Base-by-base conservation (phyloP, 768 basidiomycete genomes). In the Tulasnella sp. region DNA sequence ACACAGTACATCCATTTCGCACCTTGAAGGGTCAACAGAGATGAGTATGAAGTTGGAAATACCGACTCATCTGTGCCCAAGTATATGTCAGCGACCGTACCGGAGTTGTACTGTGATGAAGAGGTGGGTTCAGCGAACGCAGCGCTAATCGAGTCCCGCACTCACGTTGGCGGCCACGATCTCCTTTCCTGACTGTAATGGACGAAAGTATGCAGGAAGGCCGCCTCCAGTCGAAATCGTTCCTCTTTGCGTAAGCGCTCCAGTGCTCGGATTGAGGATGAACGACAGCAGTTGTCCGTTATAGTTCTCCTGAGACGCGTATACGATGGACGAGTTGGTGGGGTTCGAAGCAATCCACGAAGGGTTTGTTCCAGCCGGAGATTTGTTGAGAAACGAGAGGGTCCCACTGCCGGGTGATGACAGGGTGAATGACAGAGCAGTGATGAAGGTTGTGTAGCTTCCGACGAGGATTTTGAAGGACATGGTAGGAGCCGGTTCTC, bases 161-260 rank as follows among this genome's bases (percentile, higher is more conserved):
- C 56, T 56, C 30, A 59, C 56, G 51, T 59, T 59, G 52, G 49
- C 7, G 26, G 56, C 56, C 9, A 29, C 24, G 49, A 59, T 27
- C 51, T 59, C 56, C n/a, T 30, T 54, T 21, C 49, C 56, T 9
- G 15, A 17, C 56, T 4, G 7, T 7, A 59, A 51, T n/a, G 51
- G 19, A 13, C 8, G n/a, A 19, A 59, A 23, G 30, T 59, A 23
- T 10, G 56, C 51, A 26, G 56, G 56, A 27, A 60, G 56, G 9
- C n/a, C 24, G 27, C 47, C 47, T 11, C 47, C 47, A 29, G 21
- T 48, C 11, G 47, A 48, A 11, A 29, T 48, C 7, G 7, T 48
- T 5, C 27, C n/a, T 21, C 11, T n/a, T n/a, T 48, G 5, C 5
- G 47, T 48, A 7, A 48, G n/a, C 7, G 11, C 21, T 7, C 47